Base-by-base conservation (phyloP, 441 rosid genomes). In the Eruca vesicaria region DNA sequence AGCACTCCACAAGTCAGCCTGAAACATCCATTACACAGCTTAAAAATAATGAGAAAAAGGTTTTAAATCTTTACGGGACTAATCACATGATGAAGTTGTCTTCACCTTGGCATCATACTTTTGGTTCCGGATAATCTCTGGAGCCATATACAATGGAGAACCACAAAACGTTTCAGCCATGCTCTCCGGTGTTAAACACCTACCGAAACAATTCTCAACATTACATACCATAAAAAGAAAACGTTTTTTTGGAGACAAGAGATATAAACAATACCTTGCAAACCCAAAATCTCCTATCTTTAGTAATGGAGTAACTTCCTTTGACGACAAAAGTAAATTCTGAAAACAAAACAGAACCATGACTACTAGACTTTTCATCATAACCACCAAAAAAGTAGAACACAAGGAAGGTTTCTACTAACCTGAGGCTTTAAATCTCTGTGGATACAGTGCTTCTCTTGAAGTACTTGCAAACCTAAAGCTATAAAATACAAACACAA, bases 1-100 rank as follows among this genome's bases (percentile, higher is more conserved):
- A 16, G 92, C 98, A 82, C 98, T 93, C 98, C 98, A 93, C 77
- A 93, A 81, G 75, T 93, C 97, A 82, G 97, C 96, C 97, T 93
- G 83, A 81, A 72, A 38, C 60, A 68, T 29, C 41, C 55, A 78
- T 50, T 10, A 72, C 36, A 78, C 43, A 76, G 31, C n/a, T 20
- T 68, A 59, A 45, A 14, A 60, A 26, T 18, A 52, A 18, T 35
- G 21, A 75, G n/a, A n/a, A n/a, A n/a, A n/a, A n/a, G n/a, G n/a
- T n/a, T n/a, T n/a, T n/a, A n/a, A n/a, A n/a, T n/a, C n/a, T n/a
- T n/a, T n/a, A n/a, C n/a, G n/a, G n/a, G n/a, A 50, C 36, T 11
- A 45, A 45, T 0, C 8, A 14, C n/a, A n/a, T n/a, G n/a, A 73
- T 20, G 36, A 14, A 29, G 21, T 29, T 48, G 50, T 53, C 78